Evolutionary conservation across 2,329 filamentous ascomycete species (phyloP).

Genomic region (Pseudopithomyces maydicus): DNA sequence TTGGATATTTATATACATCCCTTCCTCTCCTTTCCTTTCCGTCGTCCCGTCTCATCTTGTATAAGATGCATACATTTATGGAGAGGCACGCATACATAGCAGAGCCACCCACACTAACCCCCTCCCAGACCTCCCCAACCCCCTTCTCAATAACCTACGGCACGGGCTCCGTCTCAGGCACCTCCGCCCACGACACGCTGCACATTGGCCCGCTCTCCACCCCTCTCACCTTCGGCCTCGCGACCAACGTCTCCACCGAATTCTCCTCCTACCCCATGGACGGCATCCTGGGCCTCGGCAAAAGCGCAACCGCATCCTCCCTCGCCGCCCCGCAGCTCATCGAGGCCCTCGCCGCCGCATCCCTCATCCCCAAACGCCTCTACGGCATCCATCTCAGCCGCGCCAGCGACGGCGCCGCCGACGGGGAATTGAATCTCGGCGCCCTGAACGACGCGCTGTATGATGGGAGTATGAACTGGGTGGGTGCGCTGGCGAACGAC

Average conservation of each 20-base stretch:
- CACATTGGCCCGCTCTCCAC: constrained; percentile 66
- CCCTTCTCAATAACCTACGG: constrained; percentile 75
- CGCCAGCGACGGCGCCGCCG: constrained; percentile 65
- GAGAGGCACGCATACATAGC: too few species aligned
- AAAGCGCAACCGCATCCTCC: constrained; percentile 50
- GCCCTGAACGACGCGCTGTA: constrained; percentile 69
- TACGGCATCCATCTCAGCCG: constrained; percentile 75
- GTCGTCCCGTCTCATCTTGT: not conserved
- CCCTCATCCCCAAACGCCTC: constrained; percentile 66
- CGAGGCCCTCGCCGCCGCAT: constrained; percentile 62
- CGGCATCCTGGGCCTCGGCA: constrained; percentile 81
- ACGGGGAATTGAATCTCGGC: constrained; percentile 81
- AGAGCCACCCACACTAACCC: too few species aligned
- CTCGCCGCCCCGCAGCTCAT: constrained; percentile 67
- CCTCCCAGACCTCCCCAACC: too few species aligned
- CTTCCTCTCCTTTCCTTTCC: constrained; percentile 2
- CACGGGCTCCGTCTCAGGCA: constrained; percentile 73
- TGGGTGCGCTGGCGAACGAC: constrained; percentile 55
- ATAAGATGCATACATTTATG: not conserved
- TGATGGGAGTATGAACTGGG: constrained; percentile 71
- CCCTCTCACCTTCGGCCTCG: constrained; percentile 73
- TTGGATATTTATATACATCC: too few species aligned
- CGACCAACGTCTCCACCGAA: constrained; percentile 71
- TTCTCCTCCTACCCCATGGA: constrained; percentile 84
- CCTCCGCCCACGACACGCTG: constrained; percentile 69